These are phyloP conservation scores for Plasmodium malariae DNA, from an alignment of 169 alveolate species.

Conservation along the genomic window DNA sequence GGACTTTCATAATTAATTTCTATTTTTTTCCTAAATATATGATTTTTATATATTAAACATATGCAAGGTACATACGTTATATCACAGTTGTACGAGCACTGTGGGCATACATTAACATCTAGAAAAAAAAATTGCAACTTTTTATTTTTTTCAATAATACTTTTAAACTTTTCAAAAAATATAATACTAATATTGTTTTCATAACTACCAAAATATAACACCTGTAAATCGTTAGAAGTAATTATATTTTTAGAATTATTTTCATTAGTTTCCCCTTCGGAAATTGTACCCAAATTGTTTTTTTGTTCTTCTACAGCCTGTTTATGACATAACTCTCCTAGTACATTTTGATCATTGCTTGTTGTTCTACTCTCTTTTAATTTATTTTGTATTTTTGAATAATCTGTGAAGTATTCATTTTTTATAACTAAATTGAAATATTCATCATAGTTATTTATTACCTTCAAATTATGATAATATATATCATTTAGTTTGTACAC, in stretches of 20 bases:
- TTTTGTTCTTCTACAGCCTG: constrained; percentile 11
- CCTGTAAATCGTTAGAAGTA: constrained; percentile 57
- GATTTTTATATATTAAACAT: constrained; percentile 62
- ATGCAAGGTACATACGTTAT: constrained; percentile 62
- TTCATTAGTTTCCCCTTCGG: constrained; percentile 24
- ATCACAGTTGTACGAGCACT: constrained; percentile 61
- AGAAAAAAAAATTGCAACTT: constrained; percentile 66
- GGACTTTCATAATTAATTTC: constrained; percentile 66
- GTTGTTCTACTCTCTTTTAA: neutral
- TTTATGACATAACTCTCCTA: neutral
- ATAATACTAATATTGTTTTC: constrained; percentile 60
- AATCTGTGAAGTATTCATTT: constrained; percentile 70
- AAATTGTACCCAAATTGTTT: neutral
- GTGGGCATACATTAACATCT: constrained; percentile 68
- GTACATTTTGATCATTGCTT: neutral
- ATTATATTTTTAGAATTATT: constrained; percentile 41
- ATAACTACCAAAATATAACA: constrained; percentile 67
- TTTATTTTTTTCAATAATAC: constrained; percentile 61
- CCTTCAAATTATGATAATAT: constrained; percentile 52
- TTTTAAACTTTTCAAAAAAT: constrained; percentile 67
- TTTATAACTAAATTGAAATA: constrained; percentile 39
- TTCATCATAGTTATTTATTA: constrained; percentile 74
- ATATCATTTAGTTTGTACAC: constrained; percentile 56
- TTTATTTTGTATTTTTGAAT: constrained; percentile 29
- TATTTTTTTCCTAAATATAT: constrained; percentile 59